Evolutionary conservation across 208 protist species (phyloP), one percentile per base, ranked within the genome.

Genomic region (Acanthamoeba sp.): DNA sequence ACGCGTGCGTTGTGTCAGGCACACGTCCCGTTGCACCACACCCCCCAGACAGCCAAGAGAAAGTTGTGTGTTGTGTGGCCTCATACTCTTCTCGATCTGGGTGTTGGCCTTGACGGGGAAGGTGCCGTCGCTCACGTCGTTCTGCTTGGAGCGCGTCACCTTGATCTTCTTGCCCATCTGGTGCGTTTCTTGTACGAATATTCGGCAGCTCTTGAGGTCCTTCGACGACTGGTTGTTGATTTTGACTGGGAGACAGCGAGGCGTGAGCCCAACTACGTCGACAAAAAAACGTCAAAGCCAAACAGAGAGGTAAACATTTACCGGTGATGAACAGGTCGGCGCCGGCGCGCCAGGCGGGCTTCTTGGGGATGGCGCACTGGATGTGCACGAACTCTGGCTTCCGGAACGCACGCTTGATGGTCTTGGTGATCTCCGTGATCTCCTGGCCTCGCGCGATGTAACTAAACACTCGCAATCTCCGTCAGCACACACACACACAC

Each of bases 381-480:
- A 88, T 64, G 80, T 88, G 80, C 20, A 55, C 42, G 32, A n/a
- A 88, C 80, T 88, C 48, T 14, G 42, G 48, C 50, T 88, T 88
- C 20, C 80, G 42, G 80, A 88, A 88, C 0, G 80, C 48, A 4
- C 80, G 42, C 48, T 62, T 55, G 48, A 88, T 88, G 48, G 80
- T 88, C 80, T 88, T 88, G 24, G 80, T 88, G 48, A 88, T 62
- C 80, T 88, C 80, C 32, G 80, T 88, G 48, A 88, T 62, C 80
- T 88, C 80, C 50, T 62, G 42, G 16, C 50, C 80, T 34, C 80
- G 80, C 18, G 42, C 42, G 48, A 88, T 88, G 50, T 64, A 88
- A 29, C 80, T 85, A 18, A 24, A 73, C 5, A 3, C 7, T 42
- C 32, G 0, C 52, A 0, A 27, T 27, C 52, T 27, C 1, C 22